Evolutionary conservation across 176 grass and related monocot species (phyloP), one percentile per base, ranked within the genome.

Genomic region (Olyra latifolia): DNA sequence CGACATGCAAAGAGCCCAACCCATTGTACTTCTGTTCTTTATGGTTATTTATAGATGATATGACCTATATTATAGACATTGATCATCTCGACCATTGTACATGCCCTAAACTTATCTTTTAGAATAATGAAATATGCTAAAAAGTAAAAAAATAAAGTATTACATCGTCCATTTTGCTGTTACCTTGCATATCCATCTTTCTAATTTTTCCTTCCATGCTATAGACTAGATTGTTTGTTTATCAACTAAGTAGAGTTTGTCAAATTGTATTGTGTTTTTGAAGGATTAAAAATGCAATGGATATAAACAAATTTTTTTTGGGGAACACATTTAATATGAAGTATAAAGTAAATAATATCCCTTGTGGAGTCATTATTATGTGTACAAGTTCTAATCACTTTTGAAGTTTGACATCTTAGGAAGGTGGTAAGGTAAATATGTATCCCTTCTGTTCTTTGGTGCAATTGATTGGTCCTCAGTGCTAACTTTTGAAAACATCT

Each of bases 381-480:
- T 50, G 12, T 78, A 64, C 30, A 53, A 27, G 67, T 48, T 71
- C 14, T n/a, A 16, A 23, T 28, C 13, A 17, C 8, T 68, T 44
- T 74, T 39, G 71, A 54, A 55, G 22, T 55, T 73, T 74, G 10
- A n/a, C 45, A 23, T 66, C 60, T 35, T n/a, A 9, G 10, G 55
- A 19, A 52, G 55, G 55, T 58, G 55, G n/a, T 23, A 58, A 72
- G 48, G 19, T 55, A 22, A 73, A 74, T 55, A 16, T 74, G 2
- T 53, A n/a, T 35, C 10, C 20, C 0, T 74, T 29, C 50, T 74
- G 48, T 55, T 74, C 71, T 73, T 29, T 71, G 68, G 27, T 70
- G 47, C 27, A 72, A 35, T 72, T 50, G 30, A 52, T 74, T 14
- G 52, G 19, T 74, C 48, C 22, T 10, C 35, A 25, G 4, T 40